These are phyloP conservation scores for Wallacemonas sp. DNA, from an alignment of 208 protist genomes.

Conservation along the genomic window DNA sequence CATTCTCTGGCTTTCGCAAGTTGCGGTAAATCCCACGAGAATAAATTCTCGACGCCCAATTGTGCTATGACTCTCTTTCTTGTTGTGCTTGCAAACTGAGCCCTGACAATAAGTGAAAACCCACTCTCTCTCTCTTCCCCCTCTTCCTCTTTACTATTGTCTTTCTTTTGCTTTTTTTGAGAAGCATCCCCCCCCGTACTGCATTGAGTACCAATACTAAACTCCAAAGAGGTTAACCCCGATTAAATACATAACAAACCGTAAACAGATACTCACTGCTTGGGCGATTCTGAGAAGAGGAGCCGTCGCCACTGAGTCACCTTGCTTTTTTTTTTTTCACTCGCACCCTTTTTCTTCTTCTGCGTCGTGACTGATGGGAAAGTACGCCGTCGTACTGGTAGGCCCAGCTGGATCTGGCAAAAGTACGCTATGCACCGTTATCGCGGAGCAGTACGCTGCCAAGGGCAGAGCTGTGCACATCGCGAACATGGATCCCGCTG, in stretches of 20 bases:
- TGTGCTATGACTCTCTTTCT: no score
- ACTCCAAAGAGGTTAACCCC: no score
- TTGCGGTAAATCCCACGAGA: no score
- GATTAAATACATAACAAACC: background rate
- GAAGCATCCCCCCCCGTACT: no score
- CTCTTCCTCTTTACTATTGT: background rate
- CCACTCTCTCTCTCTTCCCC: background rate
- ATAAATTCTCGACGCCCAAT: no score
- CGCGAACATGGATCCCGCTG: constrained; percentile 99
- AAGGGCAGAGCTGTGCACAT: constrained; percentile 91
- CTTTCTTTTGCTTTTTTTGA: background rate
- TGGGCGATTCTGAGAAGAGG: no score
- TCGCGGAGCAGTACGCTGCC: constrained; percentile 85
- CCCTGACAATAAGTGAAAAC: no score
- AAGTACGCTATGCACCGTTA: constrained; percentile 84
- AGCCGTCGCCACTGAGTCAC: background rate
- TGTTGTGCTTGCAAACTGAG: no score
- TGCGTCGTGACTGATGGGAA: constrained; percentile 59
- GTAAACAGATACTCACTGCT: no score
- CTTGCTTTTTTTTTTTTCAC: background rate
- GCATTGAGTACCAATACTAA: no score
- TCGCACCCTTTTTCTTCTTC: constrained; percentile 6
- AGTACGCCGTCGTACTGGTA: constrained; percentile 90
- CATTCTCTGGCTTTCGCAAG: no score
- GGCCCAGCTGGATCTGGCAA: constrained; percentile 93